These are phyloP conservation scores for Pseudonectria foliicola DNA, from an alignment of 2,329 filamentous ascomycete species.

Conservation along the genomic window DNA sequence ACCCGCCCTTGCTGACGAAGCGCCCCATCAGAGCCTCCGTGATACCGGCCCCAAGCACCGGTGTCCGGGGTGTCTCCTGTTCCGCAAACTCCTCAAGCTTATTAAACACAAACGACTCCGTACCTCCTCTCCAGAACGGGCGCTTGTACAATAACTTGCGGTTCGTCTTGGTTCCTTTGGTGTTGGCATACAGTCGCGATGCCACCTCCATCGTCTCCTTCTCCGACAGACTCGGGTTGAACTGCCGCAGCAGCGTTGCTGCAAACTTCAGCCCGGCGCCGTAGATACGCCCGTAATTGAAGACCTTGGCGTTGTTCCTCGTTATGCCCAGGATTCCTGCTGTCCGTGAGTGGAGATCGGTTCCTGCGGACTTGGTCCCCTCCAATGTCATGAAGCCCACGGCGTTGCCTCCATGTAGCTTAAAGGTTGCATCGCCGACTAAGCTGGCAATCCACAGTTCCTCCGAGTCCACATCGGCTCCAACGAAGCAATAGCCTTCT, in stretches of 20 bases:
- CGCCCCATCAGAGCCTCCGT: slow-evolving; percentile 89
- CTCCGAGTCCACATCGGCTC: slow-evolving; percentile 94
- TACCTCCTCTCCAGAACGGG: slow-evolving; percentile 90
- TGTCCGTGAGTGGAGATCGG: slow-evolving; percentile 89
- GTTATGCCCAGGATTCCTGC: slow-evolving; percentile 89
- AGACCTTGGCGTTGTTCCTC: slow-evolving; percentile 91
- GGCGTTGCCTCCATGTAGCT: slow-evolving; percentile 90
- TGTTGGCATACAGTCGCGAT: slow-evolving; percentile 74
- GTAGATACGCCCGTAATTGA: slow-evolving; percentile 98
- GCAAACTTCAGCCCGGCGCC: slow-evolving; percentile 96
- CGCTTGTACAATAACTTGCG: slow-evolving; percentile 64
- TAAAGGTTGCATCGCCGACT: slow-evolving; percentile 89
- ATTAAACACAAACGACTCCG: slow-evolving; percentile 97
- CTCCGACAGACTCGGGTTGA: slow-evolving; percentile 81
- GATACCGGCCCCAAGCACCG: slow-evolving; percentile 88
- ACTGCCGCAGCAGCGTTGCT: slow-evolving; percentile 80
- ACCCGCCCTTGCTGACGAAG: slow-evolving; percentile 81
- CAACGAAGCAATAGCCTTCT: slow-evolving; percentile 85
- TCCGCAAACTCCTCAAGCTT: slow-evolving; percentile 96
- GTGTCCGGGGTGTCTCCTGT: slow-evolving; percentile 82
- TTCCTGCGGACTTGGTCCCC: slow-evolving; percentile 88
- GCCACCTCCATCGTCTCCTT: slow-evolving; percentile 69
- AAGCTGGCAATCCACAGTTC: slow-evolving; percentile 98
- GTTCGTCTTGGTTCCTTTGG: slow-evolving; percentile 81
- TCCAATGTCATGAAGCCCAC: slow-evolving; percentile 99